Evolutionary conservation across 202 grass and related monocot genomes (phyloP).

Genomic region (Bolboschoenoplectus hybrid): DNA sequence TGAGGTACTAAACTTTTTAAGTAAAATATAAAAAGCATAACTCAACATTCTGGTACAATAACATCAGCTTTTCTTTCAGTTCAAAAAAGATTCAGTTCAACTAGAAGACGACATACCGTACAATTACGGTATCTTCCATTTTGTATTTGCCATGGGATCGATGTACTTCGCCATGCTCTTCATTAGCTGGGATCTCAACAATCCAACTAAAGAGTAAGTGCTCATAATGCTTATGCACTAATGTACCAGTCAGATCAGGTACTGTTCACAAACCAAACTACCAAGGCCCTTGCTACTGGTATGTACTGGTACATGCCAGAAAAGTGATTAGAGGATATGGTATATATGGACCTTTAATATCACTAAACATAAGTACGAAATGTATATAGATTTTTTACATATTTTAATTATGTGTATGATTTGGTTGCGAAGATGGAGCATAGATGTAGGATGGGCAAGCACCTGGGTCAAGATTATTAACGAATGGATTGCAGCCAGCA

Average conservation of each 20-base stretch:
- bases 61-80: conserved; percentile 46
- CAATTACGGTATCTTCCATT: conserved; percentile 79
- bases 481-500: conserved; percentile 77
- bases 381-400: neutral
- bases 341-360: neutral
- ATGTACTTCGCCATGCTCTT: conserved; percentile 97
- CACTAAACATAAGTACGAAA: neutral
- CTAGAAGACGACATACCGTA: conserved; percentile 69
- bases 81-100: conserved; percentile 52
- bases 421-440: conserved; percentile 72
- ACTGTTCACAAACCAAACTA: neutral
- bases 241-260: neutral
- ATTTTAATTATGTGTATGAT: conserved; percentile 1
- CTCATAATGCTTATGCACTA: neutral
- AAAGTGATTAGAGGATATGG: neutral
- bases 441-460: conserved; percentile 86
- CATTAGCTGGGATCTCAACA: conserved; percentile 88
- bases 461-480: conserved; percentile 91
- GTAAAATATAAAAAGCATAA: neutral
- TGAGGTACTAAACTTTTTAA: conserved; percentile 49
- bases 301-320: neutral
- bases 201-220: conserved; percentile 75
- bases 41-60: conserved; percentile 1
- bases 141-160: conserved; percentile 89
- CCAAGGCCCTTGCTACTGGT: neutral